phyloP scores from a whole-genome alignment of 2,329 filamentous ascomycete genomes.

The Aureobasidium uvarum region DNA sequence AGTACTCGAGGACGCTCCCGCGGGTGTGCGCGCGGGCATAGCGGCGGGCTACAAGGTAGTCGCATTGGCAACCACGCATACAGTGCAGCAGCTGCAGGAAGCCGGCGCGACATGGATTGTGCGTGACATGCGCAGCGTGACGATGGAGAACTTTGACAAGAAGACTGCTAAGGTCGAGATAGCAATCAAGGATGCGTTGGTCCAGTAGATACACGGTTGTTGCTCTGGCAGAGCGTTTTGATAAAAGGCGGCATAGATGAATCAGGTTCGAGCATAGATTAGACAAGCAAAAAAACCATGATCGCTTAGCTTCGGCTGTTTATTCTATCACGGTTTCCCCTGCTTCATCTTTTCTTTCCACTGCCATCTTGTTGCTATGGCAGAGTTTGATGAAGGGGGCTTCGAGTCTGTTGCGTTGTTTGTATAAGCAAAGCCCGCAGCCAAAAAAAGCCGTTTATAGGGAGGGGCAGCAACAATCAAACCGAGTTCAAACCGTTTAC shows the following conservation, averaged over 20 bases:
- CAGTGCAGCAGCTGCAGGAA: slow-evolving; percentile 64
- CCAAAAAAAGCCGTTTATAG: background rate
- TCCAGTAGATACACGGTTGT: slow-evolving; percentile 30
- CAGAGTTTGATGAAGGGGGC: slow-evolving; percentile 12
- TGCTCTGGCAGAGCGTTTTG: background rate
- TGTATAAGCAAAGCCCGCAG: background rate
- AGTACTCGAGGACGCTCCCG: slow-evolving; percentile 86
- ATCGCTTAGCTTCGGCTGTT: background rate
- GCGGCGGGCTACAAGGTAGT: slow-evolving; percentile 82
- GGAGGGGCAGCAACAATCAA: slow-evolving; percentile 7
- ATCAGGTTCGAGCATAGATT: background rate
- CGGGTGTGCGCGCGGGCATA: slow-evolving; percentile 79
- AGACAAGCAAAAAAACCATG: background rate
- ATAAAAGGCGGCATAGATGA: background rate
- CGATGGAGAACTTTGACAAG: slow-evolving; percentile 55
- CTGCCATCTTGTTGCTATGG: slow-evolving; percentile 5
- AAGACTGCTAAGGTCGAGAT: slow-evolving; percentile 62
- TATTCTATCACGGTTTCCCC: background rate
- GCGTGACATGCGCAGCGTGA: slow-evolving; percentile 71
- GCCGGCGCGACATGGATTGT: slow-evolving; percentile 90
- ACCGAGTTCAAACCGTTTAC: background rate
- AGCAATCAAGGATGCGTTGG: slow-evolving; percentile 64
- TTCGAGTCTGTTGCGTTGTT: background rate
- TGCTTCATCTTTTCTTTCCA: background rate
- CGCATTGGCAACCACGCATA: slow-evolving; percentile 82